Evolutionary conservation across 2,329 filamentous ascomycete species (phyloP).

Genomic region (Trichoderma breve): DNA sequence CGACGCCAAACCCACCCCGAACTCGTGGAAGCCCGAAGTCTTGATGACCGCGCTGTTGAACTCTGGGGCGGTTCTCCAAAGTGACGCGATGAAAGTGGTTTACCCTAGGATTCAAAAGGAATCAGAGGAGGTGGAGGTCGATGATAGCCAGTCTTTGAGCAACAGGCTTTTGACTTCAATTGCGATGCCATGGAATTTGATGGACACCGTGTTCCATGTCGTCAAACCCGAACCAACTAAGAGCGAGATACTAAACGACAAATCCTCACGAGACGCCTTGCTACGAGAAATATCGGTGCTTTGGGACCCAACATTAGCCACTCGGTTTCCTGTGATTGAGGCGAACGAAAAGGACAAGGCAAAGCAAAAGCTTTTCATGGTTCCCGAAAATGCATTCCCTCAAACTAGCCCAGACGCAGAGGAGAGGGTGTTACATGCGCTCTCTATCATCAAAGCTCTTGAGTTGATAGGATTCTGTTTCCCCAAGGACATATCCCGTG

Average conservation of each 20-base stretch:
- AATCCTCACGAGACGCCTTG: background rate
- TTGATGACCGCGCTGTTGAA: slow-evolving; percentile 11
- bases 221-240: background rate
- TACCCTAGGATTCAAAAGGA: slow-evolving; percentile 2
- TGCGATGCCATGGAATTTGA: slow-evolving; percentile 11
- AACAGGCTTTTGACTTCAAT: background rate
- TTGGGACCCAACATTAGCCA: background rate
- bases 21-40: background rate
- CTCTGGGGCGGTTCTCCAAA: background rate
- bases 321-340: background rate
- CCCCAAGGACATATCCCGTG: slow-evolving; percentile 8
- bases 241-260: background rate
- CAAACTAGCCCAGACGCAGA: background rate
- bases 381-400: background rate
- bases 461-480: slow-evolving; percentile 9
- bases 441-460: slow-evolving; percentile 11
- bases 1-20: background rate
- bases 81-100: background rate
- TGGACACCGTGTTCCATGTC: slow-evolving; percentile 4
- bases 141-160: background rate
- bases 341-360: background rate
- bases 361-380: background rate
- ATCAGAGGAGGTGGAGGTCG: background rate
- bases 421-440: background rate
- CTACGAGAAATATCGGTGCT: background rate